Percentiles rank a stretch among this genome's conserved stretches.
Evolutionary conservation across 208 protist species (phyloP).

Genomic region (Wallacemonas sp.): DNA sequence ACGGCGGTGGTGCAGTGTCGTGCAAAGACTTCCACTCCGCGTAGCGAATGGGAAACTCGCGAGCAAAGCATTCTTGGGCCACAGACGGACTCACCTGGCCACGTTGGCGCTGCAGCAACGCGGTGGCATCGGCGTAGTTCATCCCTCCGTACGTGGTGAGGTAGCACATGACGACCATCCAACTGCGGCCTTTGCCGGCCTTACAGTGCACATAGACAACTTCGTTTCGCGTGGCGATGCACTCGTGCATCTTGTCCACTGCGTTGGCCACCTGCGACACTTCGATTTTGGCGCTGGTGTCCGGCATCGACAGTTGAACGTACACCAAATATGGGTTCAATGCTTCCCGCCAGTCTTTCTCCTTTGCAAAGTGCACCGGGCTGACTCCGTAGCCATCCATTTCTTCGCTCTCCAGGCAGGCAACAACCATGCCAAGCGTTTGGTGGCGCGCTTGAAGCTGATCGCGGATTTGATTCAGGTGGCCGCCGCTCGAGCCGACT

Average conservation of each 20-base stretch:
- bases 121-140: constrained; percentile 45
- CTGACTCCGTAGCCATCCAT: constrained; percentile 80
- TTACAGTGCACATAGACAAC: constrained; percentile 91
- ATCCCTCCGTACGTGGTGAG: constrained; percentile 69
- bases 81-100: constrained; percentile 74
- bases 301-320: constrained; percentile 62
- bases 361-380: constrained; percentile 74
- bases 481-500: constrained; percentile 77
- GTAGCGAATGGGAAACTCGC: constrained; percentile 50
- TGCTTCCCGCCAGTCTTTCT: constrained; percentile 53
- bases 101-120: constrained; percentile 36
- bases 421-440: constrained; percentile 72
- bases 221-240: constrained; percentile 28
- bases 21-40: constrained; percentile 30
- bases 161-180: constrained; percentile 90
- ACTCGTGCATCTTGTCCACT: constrained; percentile 57
- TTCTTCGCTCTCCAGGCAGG: constrained; percentile 74
- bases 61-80: constrained; percentile 53
- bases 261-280: constrained; percentile 47
- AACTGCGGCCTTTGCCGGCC: constrained; percentile 86
- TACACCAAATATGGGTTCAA: constrained; percentile 53
- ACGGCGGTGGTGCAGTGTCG: constrained; percentile 3
- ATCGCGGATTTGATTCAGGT: constrained; percentile 53
- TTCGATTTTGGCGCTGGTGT: constrained; percentile 57
- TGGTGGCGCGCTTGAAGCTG: constrained; percentile 52